Evolutionary conservation across 2,329 filamentous ascomycete genomes (phyloP).

Genomic region (Sporothrix protearum): DNA sequence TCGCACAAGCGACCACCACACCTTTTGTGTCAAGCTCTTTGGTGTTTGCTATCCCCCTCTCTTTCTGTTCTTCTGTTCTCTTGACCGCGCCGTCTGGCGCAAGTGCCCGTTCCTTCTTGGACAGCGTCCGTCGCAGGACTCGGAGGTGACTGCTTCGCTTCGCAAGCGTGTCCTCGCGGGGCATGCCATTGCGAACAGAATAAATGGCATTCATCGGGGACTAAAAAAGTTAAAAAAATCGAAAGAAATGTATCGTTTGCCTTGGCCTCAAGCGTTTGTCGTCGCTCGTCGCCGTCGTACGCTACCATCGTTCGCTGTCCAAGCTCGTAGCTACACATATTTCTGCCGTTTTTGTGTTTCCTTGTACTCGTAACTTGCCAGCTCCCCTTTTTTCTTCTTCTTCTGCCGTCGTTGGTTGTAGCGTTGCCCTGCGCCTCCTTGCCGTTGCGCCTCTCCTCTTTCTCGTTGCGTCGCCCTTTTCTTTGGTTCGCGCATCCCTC

Average conservation of each 20-base stretch:
- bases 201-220: too few species aligned
- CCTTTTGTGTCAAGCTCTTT: neutral
- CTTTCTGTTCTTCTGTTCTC: neutral
- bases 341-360: neutral
- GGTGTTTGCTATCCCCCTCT: neutral
- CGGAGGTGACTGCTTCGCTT: too few species aligned
- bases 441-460: neutral
- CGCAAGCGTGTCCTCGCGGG: too few species aligned
- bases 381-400: neutral
- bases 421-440: conserved; percentile 13
- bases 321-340: too few species aligned
- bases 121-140: neutral
- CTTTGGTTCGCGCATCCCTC: neutral
- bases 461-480: neutral
- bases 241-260: neutral
- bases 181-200: too few species aligned
- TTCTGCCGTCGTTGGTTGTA: neutral
- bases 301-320: too few species aligned
- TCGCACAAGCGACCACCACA: neutral
- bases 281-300: too few species aligned
- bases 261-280: neutral
- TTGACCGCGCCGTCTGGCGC: too few species aligned
- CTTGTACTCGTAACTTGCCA: neutral
- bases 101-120: neutral
- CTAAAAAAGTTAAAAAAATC: neutral